phyloP scores from a whole-genome alignment of 1,284 basidiomycete genomes.

The Hymenochaete sp. region DNA sequence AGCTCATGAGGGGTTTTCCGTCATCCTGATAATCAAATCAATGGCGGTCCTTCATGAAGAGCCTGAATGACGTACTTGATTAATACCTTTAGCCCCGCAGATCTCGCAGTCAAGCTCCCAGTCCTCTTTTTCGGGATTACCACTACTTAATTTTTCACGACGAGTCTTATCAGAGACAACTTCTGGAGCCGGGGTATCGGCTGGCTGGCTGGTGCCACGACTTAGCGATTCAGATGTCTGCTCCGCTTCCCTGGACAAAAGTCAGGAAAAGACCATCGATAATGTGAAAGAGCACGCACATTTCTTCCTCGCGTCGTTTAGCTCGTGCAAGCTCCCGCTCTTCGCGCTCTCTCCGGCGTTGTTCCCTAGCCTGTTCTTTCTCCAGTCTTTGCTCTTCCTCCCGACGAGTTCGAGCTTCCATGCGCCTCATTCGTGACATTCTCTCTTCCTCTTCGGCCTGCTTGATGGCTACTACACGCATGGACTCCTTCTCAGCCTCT shows the following conservation, averaged over 20 bases:
- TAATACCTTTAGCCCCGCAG: conserved; percentile 60
- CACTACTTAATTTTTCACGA: conserved; percentile 17
- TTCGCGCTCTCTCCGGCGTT: conserved; percentile 43
- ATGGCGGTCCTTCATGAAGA: conserved; percentile 1
- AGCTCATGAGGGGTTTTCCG: conserved; percentile 67
- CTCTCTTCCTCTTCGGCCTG: conserved; percentile 59
- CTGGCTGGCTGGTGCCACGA: too few relatives aligned
- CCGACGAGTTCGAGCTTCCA: conserved; percentile 54
- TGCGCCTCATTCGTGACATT: conserved; percentile 48
- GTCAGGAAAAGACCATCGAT: not conserved
- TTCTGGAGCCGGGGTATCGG: too few relatives aligned
- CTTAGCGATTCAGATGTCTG: too few relatives aligned
- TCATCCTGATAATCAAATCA: conserved; percentile 49
- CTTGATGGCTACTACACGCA: conserved; percentile 41
- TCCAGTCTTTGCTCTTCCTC: conserved; percentile 55
- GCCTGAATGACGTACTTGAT: conserved; percentile 42
- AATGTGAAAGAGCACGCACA: conserved; percentile 14
- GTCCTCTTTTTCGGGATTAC: conserved; percentile 50
- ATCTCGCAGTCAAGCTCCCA: conserved; percentile 85
- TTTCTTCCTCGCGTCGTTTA: conserved; percentile 14
- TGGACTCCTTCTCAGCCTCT: conserved; percentile 65
- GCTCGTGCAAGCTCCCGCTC: conserved; percentile 28
- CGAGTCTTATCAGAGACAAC: too few relatives aligned
- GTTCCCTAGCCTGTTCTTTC: conserved; percentile 48
- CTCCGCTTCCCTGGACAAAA: not conserved